Evolutionary conservation across 768 basidiomycete genomes (phyloP), one percentile per base, ranked within the genome.

Genomic region (Trametes gibbosa): DNA sequence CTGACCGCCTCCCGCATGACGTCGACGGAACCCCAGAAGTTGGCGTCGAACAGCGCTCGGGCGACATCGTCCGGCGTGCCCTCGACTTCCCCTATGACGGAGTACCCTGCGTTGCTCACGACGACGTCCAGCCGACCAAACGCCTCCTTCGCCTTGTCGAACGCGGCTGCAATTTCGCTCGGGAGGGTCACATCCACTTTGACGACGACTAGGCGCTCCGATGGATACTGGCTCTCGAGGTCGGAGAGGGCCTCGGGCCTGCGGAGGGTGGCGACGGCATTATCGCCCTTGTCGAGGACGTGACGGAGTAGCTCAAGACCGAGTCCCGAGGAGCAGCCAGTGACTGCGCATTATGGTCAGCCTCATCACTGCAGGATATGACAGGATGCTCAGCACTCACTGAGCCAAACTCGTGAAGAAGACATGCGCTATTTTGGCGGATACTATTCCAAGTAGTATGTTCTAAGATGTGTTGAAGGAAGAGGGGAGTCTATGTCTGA

Each of bases 91-190:
- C 66, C 67, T 17, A 74, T 50, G 27, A 73, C 53, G 8, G 59
- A 67, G 41, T 61, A 62, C 40, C 60, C 69, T 60, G 80, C 79
- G 58, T 81, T 81, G 62, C 75, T 80, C 60, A 76, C 73, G 5
- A 81, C 79, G 49, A 80, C 66, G 51, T 81, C 81, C 16, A 80
- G 62, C 29, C 74, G 67, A 5, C 77, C 78, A 65, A 80, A 81
- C 14, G 62, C 63, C 27, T 69, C 65, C 40, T 73, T 59, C 0
- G 74, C 72, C 45, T 62, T 58, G 14, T 61, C 63, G 58, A 81
- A 81, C 0, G 72, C 76, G 6, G 63, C 63, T 9, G 37, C 60
- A 50, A 79, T 73, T 3, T 77, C 71, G 14, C 63, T 58, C 2
- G 56, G 59, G 21, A 64, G 58, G 21, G 67, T 72, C 40, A 81